Base-by-base conservation (phyloP, 1,284 basidiomycete genomes). In the Singerocomus inundabilis region DNA sequence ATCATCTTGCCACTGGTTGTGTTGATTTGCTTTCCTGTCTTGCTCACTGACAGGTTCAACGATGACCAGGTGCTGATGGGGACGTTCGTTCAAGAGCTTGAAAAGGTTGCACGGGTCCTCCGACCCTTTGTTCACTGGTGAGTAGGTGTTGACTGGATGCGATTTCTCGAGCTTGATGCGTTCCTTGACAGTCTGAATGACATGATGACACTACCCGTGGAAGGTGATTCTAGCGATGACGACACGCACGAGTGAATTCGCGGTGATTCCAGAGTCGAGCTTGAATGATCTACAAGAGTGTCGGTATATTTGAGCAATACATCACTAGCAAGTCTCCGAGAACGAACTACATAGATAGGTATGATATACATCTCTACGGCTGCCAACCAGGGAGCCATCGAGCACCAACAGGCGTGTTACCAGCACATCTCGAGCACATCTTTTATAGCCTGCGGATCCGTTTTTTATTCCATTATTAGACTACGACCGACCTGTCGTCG, bases 51-150 rank as follows among this genome's bases (percentile, higher is more conserved):
- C 25, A 93, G 90, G 33, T 93, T 95, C 66, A 73, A 75, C 1
- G 92, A 95, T 59, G 73, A 77, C 12, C 79, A 93, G 60, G 91
- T 92, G 4, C 79, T 9, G 73, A 79, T 10, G 11, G 50, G 44
- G 7, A 45, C 47, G 44, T 95, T 94, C 67, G 80, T 80, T 41
- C 77, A 86, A 32, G 75, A 76, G 28, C 63, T 94, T 9, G 73
- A 76, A 39, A 66, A 76, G 12, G 74, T 88, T 12, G 79, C 77
- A 2, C 68, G 60, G 26, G 73, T 88, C 2, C 73, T 87, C 66
- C 72, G 75, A 50, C 93, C 93, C 0, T 84, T 96, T 52, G 88
- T 95, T 10, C 88, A 90, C 62, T 84, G 86, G 91, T 93, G 55
- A 61, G 85, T 70, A n/a, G 10, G 3, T 32, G 25, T 7, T 35